Conservation (phyloP, 495 filamentous ascomycete genomes). For the Pseudomonodictys pantanalensis region DNA sequence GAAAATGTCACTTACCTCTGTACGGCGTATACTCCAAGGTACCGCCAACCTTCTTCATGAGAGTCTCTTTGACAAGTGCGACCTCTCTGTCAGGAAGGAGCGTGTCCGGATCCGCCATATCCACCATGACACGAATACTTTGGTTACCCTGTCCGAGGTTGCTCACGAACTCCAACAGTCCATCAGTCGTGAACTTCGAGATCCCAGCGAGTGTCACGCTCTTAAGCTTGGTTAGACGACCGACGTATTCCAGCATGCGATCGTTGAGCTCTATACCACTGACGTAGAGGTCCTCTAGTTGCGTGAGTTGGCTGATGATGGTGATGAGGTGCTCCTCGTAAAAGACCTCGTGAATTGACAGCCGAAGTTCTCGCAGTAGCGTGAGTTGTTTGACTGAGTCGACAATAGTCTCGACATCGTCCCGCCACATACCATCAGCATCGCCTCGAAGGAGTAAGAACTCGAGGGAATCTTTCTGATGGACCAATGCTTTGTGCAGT, state of each 20-base stretch:
- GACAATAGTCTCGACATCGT: slow-evolving; percentile 52
- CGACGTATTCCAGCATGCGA: slow-evolving; percentile 47
- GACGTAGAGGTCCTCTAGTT: slow-evolving; percentile 55
- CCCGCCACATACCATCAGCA: slow-evolving; percentile 43
- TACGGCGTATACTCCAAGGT: slow-evolving; percentile 42
- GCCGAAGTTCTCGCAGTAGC: slow-evolving; percentile 51
- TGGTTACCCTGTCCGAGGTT: slow-evolving; percentile 38
- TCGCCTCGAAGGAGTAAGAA: slow-evolving; percentile 52
- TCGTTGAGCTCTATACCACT: slow-evolving; percentile 56
- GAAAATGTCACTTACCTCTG: slow-evolving; percentile 34
- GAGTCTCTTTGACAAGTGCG: slow-evolving; percentile 31
- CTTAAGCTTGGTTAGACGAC: slow-evolving; percentile 33
- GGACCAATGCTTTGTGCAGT: slow-evolving; percentile 54
- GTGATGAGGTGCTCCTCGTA: slow-evolving; percentile 49
- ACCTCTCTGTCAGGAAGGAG: slow-evolving; percentile 40
- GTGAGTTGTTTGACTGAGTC: slow-evolving; percentile 48
- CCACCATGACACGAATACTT: slow-evolving; percentile 38
- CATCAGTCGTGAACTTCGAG: slow-evolving; percentile 40
- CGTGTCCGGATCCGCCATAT: slow-evolving; percentile 41
- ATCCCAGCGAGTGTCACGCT: slow-evolving; percentile 39
- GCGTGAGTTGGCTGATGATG: slow-evolving; percentile 49
- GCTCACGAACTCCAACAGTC: slow-evolving; percentile 39
- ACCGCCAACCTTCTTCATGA: slow-evolving; percentile 38
- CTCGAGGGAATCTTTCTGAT: slow-evolving; percentile 47
- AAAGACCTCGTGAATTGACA: slow-evolving; percentile 55